A percentile compares a stretch with the other conserved stretches of the same genome.
Conservation (phyloP, 148 eudicot species). For the Salicornia ramosissima region DNA sequence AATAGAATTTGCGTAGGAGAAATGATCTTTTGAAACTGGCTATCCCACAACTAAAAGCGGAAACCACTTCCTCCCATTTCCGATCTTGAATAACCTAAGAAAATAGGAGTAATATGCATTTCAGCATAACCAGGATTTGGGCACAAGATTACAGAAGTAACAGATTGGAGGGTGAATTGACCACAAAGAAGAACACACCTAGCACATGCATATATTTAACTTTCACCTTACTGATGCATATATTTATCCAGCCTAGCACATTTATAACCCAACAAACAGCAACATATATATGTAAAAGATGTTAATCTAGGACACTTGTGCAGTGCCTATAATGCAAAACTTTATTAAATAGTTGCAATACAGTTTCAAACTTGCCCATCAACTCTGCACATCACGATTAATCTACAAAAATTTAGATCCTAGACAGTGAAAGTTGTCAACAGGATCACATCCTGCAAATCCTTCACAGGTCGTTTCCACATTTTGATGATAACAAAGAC, state of each 20-base stretch:
- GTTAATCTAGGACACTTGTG: neutral
- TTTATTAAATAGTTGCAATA: neutral
- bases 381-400: neutral
- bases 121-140: neutral
- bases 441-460: neutral
- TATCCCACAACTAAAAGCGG: slow-evolving; percentile 46
- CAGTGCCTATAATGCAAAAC: neutral
- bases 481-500: neutral
- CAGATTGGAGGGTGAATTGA: neutral
- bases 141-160: slow-evolving; percentile 2
- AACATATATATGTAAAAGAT: neutral
- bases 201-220: too few species aligned
- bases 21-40: slow-evolving; percentile 60
- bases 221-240: neutral
- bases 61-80: slow-evolving; percentile 71
- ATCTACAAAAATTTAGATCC: neutral
- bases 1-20: slow-evolving; percentile 56
- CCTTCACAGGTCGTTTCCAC: neutral
- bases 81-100: slow-evolving; percentile 61
- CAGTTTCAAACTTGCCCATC: neutral
- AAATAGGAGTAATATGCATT: slow-evolving; percentile 5
- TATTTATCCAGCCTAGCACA: neutral
- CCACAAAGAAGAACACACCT: neutral
- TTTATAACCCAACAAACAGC: neutral
- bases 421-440: neutral